Evolutionary conservation across 2,329 filamentous ascomycete genomes (phyloP), one percentile per base, ranked within the genome.

Genomic region (Apiospora malaysiana): DNA sequence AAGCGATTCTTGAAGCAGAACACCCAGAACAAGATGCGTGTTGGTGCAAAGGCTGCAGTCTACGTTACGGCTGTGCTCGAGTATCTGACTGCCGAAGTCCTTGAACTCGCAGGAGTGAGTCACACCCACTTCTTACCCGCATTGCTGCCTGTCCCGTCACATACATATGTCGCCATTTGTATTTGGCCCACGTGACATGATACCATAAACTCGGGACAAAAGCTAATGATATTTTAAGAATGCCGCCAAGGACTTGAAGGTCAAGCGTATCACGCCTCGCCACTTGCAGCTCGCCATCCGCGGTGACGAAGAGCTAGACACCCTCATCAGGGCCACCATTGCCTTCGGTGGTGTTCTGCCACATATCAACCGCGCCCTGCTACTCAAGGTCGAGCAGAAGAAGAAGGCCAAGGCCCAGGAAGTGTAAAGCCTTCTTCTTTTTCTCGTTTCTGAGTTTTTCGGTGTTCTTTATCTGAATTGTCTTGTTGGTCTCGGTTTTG

Each of bases 1-100:
- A 99, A 99, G 93, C 95, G 96, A 87, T 98, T 98, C 87, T 89
- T 99, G 82, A 98, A 98, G 90, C 94, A 94, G 84, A 98, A 98
- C 86, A 98, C 96, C 68, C 96, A 98, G 83, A 97, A 98, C 86
- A 98, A 98, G 89, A 98, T 98, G 94, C 95, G 96, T 85, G 97
- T 99, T 76, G 96, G 96, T 79, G 96, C 95, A 80, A 98, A 98
- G 88, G 96, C 96, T 75, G 95, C 96, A 76, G 96, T 99, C 78
- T 99, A 99, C 82, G 94, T 98, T 74, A 98, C 96, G 68, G 96
- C 96, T 59, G 96, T 99, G 71, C 93, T 99, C 75, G 96, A 99
- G 86, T 99, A 99, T 83, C 88, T 99, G 77, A 98, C 96, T 72
- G 95, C 95, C 75, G 95, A 99, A 90, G 95, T 99, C 66, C 92